Conservation (phyloP, 495 filamentous ascomycete genomes). For the Penicillium desertorum region DNA sequence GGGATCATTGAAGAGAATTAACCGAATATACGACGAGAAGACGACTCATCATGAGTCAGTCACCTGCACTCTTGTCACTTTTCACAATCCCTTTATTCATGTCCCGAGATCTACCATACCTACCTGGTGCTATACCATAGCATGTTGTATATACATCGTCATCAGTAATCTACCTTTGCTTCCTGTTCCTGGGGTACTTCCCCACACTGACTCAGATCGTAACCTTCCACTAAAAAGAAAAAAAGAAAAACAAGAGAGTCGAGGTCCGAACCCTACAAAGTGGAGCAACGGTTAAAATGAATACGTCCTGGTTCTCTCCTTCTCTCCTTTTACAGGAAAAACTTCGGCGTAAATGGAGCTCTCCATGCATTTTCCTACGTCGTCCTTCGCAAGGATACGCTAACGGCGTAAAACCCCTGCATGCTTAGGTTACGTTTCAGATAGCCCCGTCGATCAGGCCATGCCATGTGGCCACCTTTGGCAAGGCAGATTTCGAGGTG, state of each 20-base stretch:
- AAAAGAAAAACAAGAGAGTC: background rate
- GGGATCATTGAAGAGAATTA: background rate
- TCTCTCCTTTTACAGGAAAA: background rate
- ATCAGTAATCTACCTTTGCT: background rate
- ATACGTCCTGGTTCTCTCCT: background rate
- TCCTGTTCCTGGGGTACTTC: background rate
- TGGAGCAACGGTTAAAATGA: background rate
- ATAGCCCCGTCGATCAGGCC: conserved; percentile 12
- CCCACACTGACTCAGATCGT: background rate
- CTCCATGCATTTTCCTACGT: too few species aligned
- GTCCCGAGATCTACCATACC: background rate
- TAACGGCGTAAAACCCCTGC: background rate
- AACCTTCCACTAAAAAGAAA: background rate
- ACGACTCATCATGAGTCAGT: too few species aligned
- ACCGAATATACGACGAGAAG: background rate
- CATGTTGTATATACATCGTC: background rate
- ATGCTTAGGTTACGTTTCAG: background rate
- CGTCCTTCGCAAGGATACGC: background rate
- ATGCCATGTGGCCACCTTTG: conserved; percentile 10
- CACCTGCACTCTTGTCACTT: too few species aligned
- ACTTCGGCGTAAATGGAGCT: too few species aligned
- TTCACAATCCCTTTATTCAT: background rate
- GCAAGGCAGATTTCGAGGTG: conserved; percentile 2
- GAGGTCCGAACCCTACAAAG: background rate
- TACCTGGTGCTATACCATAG: background rate